Base-by-base conservation (phyloP, 2,329 filamentous ascomycete genomes). In the Fusarium subtropicale region DNA sequence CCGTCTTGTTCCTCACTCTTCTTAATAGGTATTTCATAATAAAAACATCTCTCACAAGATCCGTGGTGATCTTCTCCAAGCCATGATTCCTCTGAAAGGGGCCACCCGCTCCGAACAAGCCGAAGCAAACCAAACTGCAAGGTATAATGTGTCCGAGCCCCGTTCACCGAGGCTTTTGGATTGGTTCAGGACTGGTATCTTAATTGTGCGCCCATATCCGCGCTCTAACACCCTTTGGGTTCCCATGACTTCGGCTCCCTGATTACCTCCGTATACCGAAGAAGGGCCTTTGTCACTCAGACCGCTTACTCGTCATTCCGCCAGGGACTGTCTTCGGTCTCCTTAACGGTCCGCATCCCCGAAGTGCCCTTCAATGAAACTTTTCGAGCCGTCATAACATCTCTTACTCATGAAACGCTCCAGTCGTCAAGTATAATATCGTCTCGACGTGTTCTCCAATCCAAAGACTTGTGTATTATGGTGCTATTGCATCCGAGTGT, bases 401-500 rank as follows among this genome's bases (percentile, higher is more conserved):
- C 30, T 45, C 41, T 56, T 44, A 44, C 50, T 56, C 52, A 28
- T 63, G 20, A 56, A 38, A 46, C 30, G 56, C 47, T 56, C 47
- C 55, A 42, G 53, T 59, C 57, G 34, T 46, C 56, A 60, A 60
- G 64, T 65, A 60, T 72, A 62, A 69, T 63, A 48, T 60, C 61
- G 44, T 63, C 52, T 61, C 60, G 41, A 51, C 54, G 51, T 56
- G 31, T 42, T 56, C 52, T 53, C 56, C 48, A 28, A 20, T 55
- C 46, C 46, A 53, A 36, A 50, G 52, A 50, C 53, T 39, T 56
- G 42, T 34, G 33, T 50, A 47, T 72, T 59, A 52, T 60, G 45
- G 58, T 58, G 47, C 47, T 38, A 33, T 28, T 41, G 15, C 30
- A 50, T 39, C 46, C n/a, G 62, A 57, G 53, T 48, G 51, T 59